phyloP scores from a whole-genome alignment of 225 moss, liverwort and hornwort species.

The Thuidium tamariscinum region DNA sequence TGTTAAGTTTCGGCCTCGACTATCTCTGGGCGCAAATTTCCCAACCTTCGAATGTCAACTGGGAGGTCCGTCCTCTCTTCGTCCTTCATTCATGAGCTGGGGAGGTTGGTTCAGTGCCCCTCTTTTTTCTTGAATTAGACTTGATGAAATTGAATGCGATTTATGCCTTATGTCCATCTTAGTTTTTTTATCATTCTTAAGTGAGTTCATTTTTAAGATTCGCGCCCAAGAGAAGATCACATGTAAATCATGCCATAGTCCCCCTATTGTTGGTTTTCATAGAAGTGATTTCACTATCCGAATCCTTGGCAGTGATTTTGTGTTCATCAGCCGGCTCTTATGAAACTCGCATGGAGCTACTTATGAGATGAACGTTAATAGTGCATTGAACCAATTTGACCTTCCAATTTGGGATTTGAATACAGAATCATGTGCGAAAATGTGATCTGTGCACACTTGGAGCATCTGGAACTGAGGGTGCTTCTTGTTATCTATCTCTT shows the following conservation, averaged over 20 bases:
- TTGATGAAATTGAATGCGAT: background rate
- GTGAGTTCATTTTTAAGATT: background rate
- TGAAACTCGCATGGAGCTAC: background rate
- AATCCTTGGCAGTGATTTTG: background rate
- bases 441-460: slow-evolving; percentile 35
- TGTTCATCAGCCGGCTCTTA: background rate
- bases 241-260: background rate
- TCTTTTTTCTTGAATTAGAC: slow-evolving; percentile 2
- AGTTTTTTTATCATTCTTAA: background rate
- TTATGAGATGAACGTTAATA: background rate
- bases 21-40: slow-evolving; percentile 64
- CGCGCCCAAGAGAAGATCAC: background rate
- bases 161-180: background rate
- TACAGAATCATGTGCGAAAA: slow-evolving; percentile 30
- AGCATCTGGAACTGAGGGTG: slow-evolving; percentile 24
- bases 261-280: background rate
- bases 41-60: slow-evolving; percentile 71
- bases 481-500: slow-evolving; percentile 45
- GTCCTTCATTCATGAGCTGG: slow-evolving; percentile 50
- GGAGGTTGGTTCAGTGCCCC: slow-evolving; percentile 32
- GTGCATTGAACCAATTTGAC: background rate
- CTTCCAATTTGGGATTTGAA: background rate
- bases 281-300: background rate
- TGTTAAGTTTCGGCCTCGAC: slow-evolving; percentile 94
- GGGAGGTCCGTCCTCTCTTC: slow-evolving; percentile 90